Evolutionary conservation across 2,329 filamentous ascomycete genomes (phyloP).

Genomic region (Celoporthe dispersa): DNA sequence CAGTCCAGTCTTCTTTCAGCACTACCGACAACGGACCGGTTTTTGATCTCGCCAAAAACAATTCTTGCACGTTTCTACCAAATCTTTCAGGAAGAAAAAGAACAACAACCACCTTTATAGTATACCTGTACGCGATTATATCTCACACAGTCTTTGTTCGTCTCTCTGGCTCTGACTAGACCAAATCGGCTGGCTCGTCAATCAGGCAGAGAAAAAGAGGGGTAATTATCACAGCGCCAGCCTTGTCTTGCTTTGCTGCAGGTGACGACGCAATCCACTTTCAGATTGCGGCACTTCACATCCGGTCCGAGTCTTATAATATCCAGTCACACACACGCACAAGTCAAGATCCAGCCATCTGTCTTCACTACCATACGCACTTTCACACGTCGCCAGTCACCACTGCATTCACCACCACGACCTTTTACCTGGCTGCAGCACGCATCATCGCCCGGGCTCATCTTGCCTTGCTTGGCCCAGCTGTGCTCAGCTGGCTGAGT

Average conservation of each 20-base stretch:
- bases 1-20: conserved; percentile 10
- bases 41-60: neutral
- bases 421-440: conserved; percentile 1
- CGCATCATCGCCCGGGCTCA: neutral
- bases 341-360: neutral
- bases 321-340: neutral
- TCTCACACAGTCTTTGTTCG: neutral
- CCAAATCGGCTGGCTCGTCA: neutral
- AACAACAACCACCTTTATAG: neutral
- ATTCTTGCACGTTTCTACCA: neutral
- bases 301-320: neutral
- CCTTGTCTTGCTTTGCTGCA: neutral
- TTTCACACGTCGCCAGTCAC: neutral
- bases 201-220: neutral
- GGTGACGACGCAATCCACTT: conserved; percentile 10
- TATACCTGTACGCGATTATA: neutral
- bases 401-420: neutral
- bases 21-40: conserved; percentile 5
- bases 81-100: neutral
- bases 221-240: neutral
- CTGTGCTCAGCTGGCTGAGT: neutral
- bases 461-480: neutral
- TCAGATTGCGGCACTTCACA: neutral
- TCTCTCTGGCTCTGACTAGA: neutral
- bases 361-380: neutral